Percentiles rank a stretch among this genome's conserved stretches.
Evolutionary conservation across 2,329 filamentous ascomycete genomes (phyloP).

Genomic region (Penicillium hesseltinei): DNA sequence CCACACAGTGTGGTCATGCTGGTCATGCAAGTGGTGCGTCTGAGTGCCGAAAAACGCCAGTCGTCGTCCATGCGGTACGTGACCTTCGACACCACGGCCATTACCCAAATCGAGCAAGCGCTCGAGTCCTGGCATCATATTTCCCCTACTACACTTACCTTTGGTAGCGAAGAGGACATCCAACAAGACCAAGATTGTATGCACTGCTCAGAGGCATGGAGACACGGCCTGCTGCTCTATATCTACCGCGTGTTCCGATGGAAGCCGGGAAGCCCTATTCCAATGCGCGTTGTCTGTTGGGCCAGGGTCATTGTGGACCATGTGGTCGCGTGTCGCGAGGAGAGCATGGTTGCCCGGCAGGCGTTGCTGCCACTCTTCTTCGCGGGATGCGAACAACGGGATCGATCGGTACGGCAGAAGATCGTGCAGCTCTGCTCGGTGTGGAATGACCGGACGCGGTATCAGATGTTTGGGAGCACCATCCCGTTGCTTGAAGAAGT

Average conservation of each 20-base stretch:
- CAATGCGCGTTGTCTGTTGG: background rate
- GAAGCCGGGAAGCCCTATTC: background rate
- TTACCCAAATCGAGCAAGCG: background rate
- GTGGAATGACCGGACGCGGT: background rate
- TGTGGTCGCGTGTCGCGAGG: background rate
- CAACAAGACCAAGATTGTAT: background rate
- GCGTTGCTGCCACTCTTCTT: background rate
- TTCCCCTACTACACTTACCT: background rate
- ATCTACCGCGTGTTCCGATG: background rate
- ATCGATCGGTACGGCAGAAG: background rate
- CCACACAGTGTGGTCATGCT: background rate
- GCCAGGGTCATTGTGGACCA: background rate
- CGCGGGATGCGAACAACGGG: background rate
- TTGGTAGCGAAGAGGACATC: background rate
- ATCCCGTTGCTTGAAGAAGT: background rate
- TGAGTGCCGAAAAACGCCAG: background rate
- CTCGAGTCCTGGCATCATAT: background rate
- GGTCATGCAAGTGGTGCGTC: background rate
- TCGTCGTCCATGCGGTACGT: background rate
- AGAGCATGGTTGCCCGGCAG: background rate
- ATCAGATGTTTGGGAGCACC: background rate
- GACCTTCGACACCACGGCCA: background rate
- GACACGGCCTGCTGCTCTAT: background rate
- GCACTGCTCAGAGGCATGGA: background rate
- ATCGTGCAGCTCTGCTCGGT: background rate